Conservation (phyloP, 2,329 filamentous ascomycete genomes). For the Cadophora gregata region DNA sequence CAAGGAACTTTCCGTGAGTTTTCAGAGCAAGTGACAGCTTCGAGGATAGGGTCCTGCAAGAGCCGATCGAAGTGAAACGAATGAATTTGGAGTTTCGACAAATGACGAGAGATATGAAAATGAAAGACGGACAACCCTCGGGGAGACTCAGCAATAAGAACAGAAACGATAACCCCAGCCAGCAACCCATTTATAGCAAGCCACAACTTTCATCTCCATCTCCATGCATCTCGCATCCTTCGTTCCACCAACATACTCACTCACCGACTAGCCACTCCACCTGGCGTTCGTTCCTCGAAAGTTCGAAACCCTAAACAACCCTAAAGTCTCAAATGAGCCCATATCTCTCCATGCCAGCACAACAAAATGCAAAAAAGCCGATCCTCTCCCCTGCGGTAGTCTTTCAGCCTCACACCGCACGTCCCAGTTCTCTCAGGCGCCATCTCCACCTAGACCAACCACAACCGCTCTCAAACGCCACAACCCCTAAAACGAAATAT, state of each 20-base stretch:
- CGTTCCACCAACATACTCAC: neutral
- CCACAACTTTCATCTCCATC: neutral
- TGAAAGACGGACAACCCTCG: neutral
- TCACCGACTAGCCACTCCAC: neutral
- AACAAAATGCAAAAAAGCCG: neutral
- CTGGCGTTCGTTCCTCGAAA: neutral
- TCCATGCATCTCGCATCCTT: neutral
- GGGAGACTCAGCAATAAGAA: neutral
- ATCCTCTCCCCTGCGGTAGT: neutral
- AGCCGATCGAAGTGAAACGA: neutral
- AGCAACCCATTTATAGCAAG: neutral
- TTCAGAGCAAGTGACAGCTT: neutral
- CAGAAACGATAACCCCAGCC: neutral
- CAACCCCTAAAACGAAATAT: neutral
- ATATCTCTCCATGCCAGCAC: neutral
- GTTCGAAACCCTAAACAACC: neutral
- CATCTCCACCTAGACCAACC: neutral
- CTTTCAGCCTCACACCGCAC: conserved; percentile 4
- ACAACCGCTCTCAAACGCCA: neutral
- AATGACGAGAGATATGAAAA: neutral
- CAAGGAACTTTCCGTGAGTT: too few species aligned
- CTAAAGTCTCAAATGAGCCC: neutral
- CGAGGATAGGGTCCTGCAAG: neutral
- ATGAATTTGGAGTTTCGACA: neutral
- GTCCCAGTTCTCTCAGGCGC: neutral